Evolutionary conservation across 2,329 filamentous ascomycete species (phyloP).

Genomic region (Talaromyces verruculosus): DNA sequence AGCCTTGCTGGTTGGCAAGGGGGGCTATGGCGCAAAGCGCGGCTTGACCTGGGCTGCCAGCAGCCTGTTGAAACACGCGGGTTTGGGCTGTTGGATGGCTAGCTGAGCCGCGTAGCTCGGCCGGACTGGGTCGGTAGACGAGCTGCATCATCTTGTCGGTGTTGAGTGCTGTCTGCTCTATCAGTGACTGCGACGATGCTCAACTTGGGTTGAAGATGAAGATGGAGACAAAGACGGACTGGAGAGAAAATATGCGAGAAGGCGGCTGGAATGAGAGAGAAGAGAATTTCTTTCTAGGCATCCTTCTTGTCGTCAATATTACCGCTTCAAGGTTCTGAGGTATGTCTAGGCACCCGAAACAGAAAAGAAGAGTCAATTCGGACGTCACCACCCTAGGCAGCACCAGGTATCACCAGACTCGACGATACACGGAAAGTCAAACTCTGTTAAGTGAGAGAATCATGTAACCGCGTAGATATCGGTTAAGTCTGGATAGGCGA

Average conservation of each 20-base stretch:
- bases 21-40: neutral
- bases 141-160: neutral
- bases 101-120: neutral
- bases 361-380: neutral
- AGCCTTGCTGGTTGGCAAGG: neutral
- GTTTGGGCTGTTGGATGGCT: slow-evolving; percentile 3
- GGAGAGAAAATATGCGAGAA: neutral
- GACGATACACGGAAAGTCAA: neutral
- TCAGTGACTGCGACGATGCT: neutral
- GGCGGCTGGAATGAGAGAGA: neutral
- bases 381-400: slow-evolving; percentile 12
- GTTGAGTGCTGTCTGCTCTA: neutral
- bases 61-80: neutral
- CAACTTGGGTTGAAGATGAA: neutral
- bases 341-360: neutral
- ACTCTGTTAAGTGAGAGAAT: neutral
- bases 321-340: slow-evolving; percentile 8
- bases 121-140: slow-evolving; percentile 1
- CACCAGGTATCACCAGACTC: neutral
- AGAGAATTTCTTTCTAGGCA: neutral
- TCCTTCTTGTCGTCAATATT: slow-evolving; percentile 17
- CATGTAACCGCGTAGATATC: neutral
- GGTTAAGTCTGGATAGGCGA: neutral
- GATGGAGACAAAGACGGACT: neutral
- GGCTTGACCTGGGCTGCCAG: neutral